Base-by-base conservation (phyloP, 805 yeast species). In the Ogataea polymorpha region DNA sequence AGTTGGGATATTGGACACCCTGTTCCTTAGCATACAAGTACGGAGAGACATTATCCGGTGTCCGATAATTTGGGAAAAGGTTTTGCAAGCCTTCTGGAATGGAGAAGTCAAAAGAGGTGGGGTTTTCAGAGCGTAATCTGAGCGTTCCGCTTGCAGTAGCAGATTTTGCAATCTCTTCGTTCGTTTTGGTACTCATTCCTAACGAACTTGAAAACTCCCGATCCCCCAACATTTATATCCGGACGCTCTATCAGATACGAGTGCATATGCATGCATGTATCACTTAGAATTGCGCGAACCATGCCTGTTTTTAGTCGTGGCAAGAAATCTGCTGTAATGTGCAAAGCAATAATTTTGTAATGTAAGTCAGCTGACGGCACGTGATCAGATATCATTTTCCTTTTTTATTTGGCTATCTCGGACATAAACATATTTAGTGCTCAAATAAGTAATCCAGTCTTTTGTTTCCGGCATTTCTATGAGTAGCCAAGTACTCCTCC, bases 401-500 rank as follows among this genome's bases (percentile, higher is more conserved):
- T 10, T 14, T 20, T 20, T 8, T 7, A 20, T 6, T 20, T 20
- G 21, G 9, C 21, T 20, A 20, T 20, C 21, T 20, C 8, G 21
- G 21, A 20, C 7, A 6, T 20, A 6, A 6, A 20, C 21, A 20
- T 7, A 20, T 20, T 14, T 29, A 48, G 23, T 41, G 43, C 13
- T 43, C 50, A 52, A 47, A 51, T 23, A 34, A 20, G 35, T 44
- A 49, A 43, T 81, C 84, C 32, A 80, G 60, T 16, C 86, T 63
- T 58, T 71, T 72, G 57, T 71, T 76, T 6, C 85, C 86, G 37
- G 61, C 64, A 46, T 78, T 80, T 0, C 40, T 21, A 30, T 44
- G 44, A 7, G 23, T 29, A 3, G 44, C 35, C 15, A 67, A 49
- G 54, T 81, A 80, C 2, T 65, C 57, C 9, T 57, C 66, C 48